Percentiles rank a stretch among this genome's conserved stretches.
Conservation (phyloP, 1,139 yeast species). For the Yamadazyma membranifaciens region DNA sequence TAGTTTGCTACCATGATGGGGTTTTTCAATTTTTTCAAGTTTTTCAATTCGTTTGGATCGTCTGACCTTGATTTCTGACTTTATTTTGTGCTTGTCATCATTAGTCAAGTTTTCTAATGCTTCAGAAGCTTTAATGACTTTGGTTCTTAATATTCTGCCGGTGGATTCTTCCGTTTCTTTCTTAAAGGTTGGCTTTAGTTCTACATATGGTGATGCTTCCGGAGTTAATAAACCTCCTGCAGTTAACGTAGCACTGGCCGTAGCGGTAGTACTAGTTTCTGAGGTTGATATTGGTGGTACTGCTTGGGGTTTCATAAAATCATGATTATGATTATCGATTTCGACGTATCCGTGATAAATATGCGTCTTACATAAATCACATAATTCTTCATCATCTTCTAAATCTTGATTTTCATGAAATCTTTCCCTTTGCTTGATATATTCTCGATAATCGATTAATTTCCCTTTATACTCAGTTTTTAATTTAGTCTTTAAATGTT, state of each 20-base stretch:
- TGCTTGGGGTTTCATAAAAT: slow-evolving; percentile 15
- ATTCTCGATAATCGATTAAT: slow-evolving; percentile 1
- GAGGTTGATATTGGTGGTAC: too few relatives aligned
- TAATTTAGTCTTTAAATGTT: slow-evolving; percentile 7
- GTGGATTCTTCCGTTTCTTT: not conserved
- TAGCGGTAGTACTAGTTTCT: too few relatives aligned
- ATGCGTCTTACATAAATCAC: slow-evolving; percentile 41
- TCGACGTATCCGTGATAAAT: slow-evolving; percentile 38
- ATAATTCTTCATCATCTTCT: slow-evolving; percentile 37
- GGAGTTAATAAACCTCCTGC: slow-evolving; percentile 34
- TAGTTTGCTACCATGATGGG: too few relatives aligned
- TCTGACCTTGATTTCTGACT: slow-evolving; percentile 1
- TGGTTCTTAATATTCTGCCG: not conserved
- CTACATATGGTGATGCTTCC: slow-evolving; percentile 29
- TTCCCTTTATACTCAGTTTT: not conserved
- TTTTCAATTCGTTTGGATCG: slow-evolving; percentile 7
- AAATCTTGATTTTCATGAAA: slow-evolving; percentile 16
- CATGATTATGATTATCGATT: slow-evolving; percentile 26
- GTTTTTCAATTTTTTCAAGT: not conserved
- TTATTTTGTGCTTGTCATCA: not conserved
- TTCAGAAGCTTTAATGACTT: slow-evolving; percentile 1
- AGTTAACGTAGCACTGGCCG: not conserved
- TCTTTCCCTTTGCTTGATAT: slow-evolving; percentile 9
- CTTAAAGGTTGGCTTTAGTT: slow-evolving; percentile 1
- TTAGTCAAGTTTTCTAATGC: not conserved